Base-by-base conservation (phyloP, 768 basidiomycete genomes). In the Mycena alexandri region DNA sequence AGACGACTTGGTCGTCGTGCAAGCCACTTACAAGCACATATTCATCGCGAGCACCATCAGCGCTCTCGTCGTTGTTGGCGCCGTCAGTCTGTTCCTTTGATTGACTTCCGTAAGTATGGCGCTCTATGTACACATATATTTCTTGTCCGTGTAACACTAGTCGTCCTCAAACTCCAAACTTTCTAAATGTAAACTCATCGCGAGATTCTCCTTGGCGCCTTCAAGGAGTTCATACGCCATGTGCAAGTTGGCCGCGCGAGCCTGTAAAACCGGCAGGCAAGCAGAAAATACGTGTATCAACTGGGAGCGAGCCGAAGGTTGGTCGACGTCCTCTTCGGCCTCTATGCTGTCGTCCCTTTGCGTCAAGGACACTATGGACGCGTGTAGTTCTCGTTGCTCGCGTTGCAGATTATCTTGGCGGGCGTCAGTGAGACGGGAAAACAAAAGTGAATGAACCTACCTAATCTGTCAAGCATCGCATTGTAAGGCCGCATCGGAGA, bases 211-310 rank as follows among this genome's bases (percentile, higher is more conserved):
- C 50, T 86, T 83, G 16, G 84, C 82, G 24, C 82, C 81, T 62
- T 85, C 83, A 25, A 87, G 76, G 21, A 88, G 76, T 29, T 85
- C 83, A 55, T 82, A 83, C 0, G 86, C 86, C 80, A 85, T 79
- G 16, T 76, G 67, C 21, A 88, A 68, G 66, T 87, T 87, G 13
- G 79, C 80, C 8, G 79, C 79, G 4, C 87, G 82, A 1, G 84
- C 84, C 13, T 79, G 77, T 5, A 88, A 73, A 24, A 87, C 79
- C 21, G 86, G 84, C 16, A 87, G 71, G 65, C 84, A 85, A 0
- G 86, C 83, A 5, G 76, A 63, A 67, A 87, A 84, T 29, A 86
- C 73, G 24, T 77, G 76, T 9, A 79, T 65, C 38, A 86, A 79
- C 70, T 84, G 83, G 3, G 79, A 71, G 12, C 79, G 82, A 13